These are phyloP conservation scores for Fagopyrum esculentum DNA, from an alignment of 148 eudicot genomes.

Conservation along the genomic window DNA sequence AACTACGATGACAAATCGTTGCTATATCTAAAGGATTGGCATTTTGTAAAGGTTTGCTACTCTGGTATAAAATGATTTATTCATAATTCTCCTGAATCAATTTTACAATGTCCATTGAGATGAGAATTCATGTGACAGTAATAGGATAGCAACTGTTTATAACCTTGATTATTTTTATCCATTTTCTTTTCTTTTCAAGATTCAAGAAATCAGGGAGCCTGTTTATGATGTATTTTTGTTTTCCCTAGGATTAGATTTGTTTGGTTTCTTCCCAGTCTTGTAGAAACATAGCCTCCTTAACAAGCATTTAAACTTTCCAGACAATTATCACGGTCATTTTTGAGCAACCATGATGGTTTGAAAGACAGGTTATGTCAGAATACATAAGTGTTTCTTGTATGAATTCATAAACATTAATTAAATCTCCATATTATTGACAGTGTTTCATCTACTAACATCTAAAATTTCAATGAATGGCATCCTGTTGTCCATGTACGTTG, in stretches of 20 bases:
- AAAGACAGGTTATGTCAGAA: background rate
- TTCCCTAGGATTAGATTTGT: background rate
- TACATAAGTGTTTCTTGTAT: background rate
- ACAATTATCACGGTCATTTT: background rate
- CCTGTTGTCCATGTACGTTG: background rate
- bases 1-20: constrained; percentile 30
- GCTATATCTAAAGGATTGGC: constrained; percentile 95
- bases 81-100: background rate
- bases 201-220: background rate
- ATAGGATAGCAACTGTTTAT: background rate
- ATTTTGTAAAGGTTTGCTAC: constrained; percentile 77
- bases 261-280: background rate
- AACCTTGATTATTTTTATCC: background rate
- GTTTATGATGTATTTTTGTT: background rate
- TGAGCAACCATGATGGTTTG: background rate
- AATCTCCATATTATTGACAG: background rate
- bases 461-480: background rate
- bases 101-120: background rate
- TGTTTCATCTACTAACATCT: background rate
- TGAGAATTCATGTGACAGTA: background rate
- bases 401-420: background rate
- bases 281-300: background rate
- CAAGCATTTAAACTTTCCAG: background rate
- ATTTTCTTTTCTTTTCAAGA: background rate
- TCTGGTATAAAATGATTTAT: background rate